Evolutionary conservation across 164 flowering plant species (phyloP).

Genomic region (Liriodendron chinense): DNA sequence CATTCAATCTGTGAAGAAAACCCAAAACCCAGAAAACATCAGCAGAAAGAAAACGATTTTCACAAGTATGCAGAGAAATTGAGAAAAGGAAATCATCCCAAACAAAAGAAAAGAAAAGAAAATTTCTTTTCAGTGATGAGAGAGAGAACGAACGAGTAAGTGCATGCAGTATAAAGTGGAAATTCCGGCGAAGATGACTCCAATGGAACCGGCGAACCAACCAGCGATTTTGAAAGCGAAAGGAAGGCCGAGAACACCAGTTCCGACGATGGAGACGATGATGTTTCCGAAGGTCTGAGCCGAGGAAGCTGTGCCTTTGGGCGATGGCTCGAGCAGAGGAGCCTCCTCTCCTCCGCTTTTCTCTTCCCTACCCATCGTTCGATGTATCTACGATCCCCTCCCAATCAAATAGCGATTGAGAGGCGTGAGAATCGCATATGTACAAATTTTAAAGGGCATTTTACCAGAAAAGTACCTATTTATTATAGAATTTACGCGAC

Average conservation of each 20-base stretch:
- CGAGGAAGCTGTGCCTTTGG: slow-evolving; percentile 14
- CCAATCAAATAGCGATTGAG: too few species aligned
- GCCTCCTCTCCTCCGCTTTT: background rate
- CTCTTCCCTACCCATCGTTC: background rate
- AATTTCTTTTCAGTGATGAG: background rate
- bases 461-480: too few species aligned
- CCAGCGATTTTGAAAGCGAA: slow-evolving; percentile 25
- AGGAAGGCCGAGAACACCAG: slow-evolving; percentile 34
- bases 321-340: background rate
- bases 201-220: slow-evolving; percentile 24
- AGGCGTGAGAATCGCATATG: too few species aligned
- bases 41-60: background rate
- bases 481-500: too few species aligned
- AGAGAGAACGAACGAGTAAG: slow-evolving; percentile 19
- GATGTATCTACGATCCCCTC: background rate
- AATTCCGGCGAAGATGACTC: slow-evolving; percentile 18
- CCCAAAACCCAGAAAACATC: background rate
- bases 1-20: slow-evolving; percentile 19
- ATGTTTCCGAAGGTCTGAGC: slow-evolving; percentile 29
- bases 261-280: slow-evolving; percentile 29
- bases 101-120: background rate
- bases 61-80: background rate
- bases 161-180: slow-evolving; percentile 28
- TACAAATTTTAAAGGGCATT: too few species aligned
- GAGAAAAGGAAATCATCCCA: background rate